These are phyloP conservation scores for Wallacemonas rigidus DNA, from an alignment of 208 protist genomes.

Conservation along the genomic window DNA sequence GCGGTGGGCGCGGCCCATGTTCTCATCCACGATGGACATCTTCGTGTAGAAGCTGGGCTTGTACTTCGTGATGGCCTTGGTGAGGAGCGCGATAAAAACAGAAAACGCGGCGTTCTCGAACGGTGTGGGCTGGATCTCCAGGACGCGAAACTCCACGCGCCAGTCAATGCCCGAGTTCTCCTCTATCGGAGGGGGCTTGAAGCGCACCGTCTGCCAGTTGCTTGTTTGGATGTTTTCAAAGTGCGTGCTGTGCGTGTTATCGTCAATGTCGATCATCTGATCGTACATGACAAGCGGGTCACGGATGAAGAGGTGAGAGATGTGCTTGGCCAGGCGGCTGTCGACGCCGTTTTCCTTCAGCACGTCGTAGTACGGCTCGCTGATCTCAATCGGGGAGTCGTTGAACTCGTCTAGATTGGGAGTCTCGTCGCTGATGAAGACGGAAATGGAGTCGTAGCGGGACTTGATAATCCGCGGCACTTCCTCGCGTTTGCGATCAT, in stretches of 20 bases:
- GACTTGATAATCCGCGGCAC: conserved; percentile 94
- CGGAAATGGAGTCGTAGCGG: conserved; percentile 95
- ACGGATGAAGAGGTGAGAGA: conserved; percentile 98
- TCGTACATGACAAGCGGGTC: conserved; percentile 98
- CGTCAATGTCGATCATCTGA: conserved; percentile 94
- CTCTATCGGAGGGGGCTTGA: conserved; percentile 93
- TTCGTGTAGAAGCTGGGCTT: conserved; percentile 96
- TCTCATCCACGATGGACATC: conserved; percentile 97
- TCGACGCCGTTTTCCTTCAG: conserved; percentile 92
- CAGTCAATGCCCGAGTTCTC: conserved; percentile 88
- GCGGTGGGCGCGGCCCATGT: conserved; percentile 95
- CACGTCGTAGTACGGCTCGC: conserved; percentile 74
- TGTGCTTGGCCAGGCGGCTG: conserved; percentile 91
- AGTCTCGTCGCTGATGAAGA: conserved; percentile 84
- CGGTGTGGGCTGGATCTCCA: conserved; percentile 96
- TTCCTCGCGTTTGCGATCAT: conserved; percentile 94
- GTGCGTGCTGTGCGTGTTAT: conserved; percentile 93
- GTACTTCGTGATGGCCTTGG: conserved; percentile 95
- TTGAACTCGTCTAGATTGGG: conserved; percentile 87
- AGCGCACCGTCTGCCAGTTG: conserved; percentile 98
- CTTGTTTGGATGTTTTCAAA: conserved; percentile 99
- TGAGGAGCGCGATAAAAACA: conserved; percentile 95
- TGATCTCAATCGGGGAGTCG: conserved; percentile 83
- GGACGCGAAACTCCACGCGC: conserved; percentile 98
- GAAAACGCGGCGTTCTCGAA: conserved; percentile 99